phyloP scores from a whole-genome alignment of 495 filamentous ascomycete species.

The Rhizodiscina lignyota region DNA sequence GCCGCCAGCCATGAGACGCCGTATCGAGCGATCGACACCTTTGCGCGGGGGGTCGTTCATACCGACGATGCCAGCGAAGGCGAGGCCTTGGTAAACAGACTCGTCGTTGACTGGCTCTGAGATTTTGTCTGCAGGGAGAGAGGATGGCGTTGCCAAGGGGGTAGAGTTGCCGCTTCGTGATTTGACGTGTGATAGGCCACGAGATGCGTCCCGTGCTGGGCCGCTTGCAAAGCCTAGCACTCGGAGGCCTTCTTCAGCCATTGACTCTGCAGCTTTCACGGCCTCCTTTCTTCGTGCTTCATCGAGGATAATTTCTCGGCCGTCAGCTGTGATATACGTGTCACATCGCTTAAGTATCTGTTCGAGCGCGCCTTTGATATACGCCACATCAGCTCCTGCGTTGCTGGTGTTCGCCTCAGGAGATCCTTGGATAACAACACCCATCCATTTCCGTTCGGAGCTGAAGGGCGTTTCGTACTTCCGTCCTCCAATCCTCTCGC shows the following conservation, averaged over 20 bases:
- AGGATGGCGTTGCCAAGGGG: conserved; percentile 19
- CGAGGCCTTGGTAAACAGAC: conserved; percentile 61
- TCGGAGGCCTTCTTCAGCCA: conserved; percentile 82
- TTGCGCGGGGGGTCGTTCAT: conserved; percentile 94
- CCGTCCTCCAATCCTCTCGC: conserved; percentile 64
- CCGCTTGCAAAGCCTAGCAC: conserved; percentile 90
- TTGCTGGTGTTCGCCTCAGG: conserved; percentile 8
- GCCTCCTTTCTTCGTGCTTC: conserved; percentile 56
- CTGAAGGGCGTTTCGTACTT: conserved; percentile 83
- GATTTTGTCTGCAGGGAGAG: neutral
- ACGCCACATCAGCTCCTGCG: conserved; percentile 51
- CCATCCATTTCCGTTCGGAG: conserved; percentile 98
- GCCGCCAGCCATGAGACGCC: conserved; percentile 78
- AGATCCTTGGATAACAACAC: conserved; percentile 51
- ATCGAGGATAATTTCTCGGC: conserved; percentile 75
- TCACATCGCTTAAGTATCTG: conserved; percentile 74
- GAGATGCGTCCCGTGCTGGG: conserved; percentile 11
- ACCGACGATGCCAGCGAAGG: conserved; percentile 81
- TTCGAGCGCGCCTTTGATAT: conserved; percentile 91
- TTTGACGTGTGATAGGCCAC: conserved; percentile 11
- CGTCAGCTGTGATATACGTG: conserved; percentile 75
- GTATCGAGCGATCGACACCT: conserved; percentile 76
- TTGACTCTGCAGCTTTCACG: conserved; percentile 65
- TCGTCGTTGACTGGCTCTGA: conserved; percentile 30
- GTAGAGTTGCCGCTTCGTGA: conserved; percentile 26